Base-by-base conservation (phyloP, 306 rosid genomes). In the Cicer judaicum region DNA sequence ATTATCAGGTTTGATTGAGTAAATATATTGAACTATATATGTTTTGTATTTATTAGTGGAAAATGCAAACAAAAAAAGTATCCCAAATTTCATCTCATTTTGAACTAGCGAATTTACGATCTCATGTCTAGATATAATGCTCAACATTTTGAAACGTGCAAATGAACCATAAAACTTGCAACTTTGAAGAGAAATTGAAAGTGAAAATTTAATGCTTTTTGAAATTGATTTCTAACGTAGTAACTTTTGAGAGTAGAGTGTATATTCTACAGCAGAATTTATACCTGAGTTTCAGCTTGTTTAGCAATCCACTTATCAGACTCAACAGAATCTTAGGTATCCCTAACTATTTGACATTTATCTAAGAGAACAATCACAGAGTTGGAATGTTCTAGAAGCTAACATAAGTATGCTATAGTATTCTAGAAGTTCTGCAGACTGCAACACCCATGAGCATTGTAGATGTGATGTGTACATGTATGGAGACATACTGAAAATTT, bases 1-100 rank as follows among this genome's bases (percentile, higher is more conserved):
- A 94, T 94, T 44, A 90, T 94, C 82, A 91, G 96, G 98, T 91
- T 59, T 8, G 76, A 62, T 29, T 66, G 36, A 29, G 46, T n/a
- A 40, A 75, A 64, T 44, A 43, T 68, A 61, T 64, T 55, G 63
- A 24, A 15, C 46, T 65, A 5, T 57, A 39, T 3, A 19, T 29
- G 12, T 61, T 68, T 75, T 43, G 50, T 15, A 70, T 60, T 57
- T 59, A 18, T 40, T 9, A 8, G 11, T 63, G 59, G n/a, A 64
- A 62, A 39, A 29, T 15, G 8, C 42, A 6, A 44, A 24, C 36
- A 29, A 29, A 29, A 29, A 29, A 76, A n/a, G 10, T 68, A 67
- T 67, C 48, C 41, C 68, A 13, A 56, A 46, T 9, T 66, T 55
- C 6, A 10, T 76, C 67, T 43, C 18, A 55, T 42, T 13, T 57